Conservation (phyloP, 202 grass and related monocot species). For the Hordeum pubiflorum region DNA sequence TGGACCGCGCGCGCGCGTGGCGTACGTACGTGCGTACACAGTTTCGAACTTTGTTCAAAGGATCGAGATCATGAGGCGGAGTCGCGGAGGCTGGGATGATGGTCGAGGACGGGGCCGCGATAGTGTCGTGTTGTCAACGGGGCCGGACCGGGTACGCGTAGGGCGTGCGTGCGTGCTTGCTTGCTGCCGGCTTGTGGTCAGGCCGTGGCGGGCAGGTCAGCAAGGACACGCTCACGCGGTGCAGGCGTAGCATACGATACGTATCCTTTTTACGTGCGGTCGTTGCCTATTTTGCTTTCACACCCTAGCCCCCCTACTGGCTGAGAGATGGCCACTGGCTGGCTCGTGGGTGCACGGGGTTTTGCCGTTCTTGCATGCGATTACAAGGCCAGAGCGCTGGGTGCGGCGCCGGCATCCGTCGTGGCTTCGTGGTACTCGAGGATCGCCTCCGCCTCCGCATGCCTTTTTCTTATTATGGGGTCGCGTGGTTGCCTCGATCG, state of each 20-base stretch:
- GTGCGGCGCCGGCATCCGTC: not conserved
- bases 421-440: not conserved
- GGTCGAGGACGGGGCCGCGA: not conserved
- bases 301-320: not conserved
- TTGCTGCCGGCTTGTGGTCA: not conserved
- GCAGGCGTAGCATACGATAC: not conserved
- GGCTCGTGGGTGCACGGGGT: not conserved
- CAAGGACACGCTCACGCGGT: not conserved
- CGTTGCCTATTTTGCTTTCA: not conserved
- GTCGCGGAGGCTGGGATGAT: not conserved
- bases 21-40: too few species aligned
- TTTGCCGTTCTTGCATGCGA: not conserved
- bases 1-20: too few species aligned
- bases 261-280: not conserved
- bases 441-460: not conserved
- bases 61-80: not conserved
- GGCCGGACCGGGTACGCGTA: not conserved
- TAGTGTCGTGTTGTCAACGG: slow-evolving; percentile 34
- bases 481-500: not conserved
- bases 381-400: not conserved
- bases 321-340: not conserved
- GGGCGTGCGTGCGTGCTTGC: not conserved
- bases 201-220: not conserved
- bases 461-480: not conserved
- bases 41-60: too few species aligned